These are phyloP conservation scores for Diaporthe citri DNA, from an alignment of 2,329 filamentous ascomycete species.

Conservation along the genomic window DNA sequence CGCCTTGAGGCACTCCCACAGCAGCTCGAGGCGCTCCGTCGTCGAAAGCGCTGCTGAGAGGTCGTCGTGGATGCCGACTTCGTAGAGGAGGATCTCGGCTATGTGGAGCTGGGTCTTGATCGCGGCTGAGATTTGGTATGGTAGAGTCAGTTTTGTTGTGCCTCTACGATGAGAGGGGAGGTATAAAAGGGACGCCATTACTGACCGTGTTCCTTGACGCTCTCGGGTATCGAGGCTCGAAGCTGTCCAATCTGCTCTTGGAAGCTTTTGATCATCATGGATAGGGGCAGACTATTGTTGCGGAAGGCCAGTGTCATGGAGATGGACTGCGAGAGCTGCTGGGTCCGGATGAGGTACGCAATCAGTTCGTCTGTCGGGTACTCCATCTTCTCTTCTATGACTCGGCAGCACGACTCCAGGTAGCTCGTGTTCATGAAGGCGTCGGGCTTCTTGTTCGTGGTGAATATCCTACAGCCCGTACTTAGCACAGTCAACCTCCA, in stretches of 20 bases:
- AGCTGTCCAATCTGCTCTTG: conserved; percentile 58
- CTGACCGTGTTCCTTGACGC: conserved; percentile 53
- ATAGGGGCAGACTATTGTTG: conserved; percentile 51
- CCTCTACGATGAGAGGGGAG: too few relatives aligned
- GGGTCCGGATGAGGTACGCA: conserved; percentile 59
- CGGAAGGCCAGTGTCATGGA: conserved; percentile 54
- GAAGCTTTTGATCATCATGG: conserved; percentile 57
- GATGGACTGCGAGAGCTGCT: conserved; percentile 63
- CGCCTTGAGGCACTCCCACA: conserved; percentile 59
- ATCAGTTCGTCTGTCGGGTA: conserved; percentile 58
- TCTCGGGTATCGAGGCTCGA: conserved; percentile 51
- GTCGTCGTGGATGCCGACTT: conserved; percentile 58
- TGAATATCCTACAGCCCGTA: conserved; percentile 43
- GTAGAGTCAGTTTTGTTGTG: background rate
- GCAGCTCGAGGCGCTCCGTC: conserved; percentile 57
- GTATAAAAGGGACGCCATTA: background rate
- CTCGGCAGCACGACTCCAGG: conserved; percentile 57
- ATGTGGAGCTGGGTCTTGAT: conserved; percentile 58
- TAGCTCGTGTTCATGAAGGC: conserved; percentile 61
- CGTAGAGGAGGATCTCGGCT: conserved; percentile 61
- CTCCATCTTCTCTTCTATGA: conserved; percentile 57
- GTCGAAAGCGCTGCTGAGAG: conserved; percentile 50
- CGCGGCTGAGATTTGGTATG: conserved; percentile 46
- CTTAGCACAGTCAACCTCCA: background rate
- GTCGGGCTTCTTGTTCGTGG: conserved; percentile 59